Conservation (phyloP, 139 green algal species). For the Chlorella ohadii region DNA sequence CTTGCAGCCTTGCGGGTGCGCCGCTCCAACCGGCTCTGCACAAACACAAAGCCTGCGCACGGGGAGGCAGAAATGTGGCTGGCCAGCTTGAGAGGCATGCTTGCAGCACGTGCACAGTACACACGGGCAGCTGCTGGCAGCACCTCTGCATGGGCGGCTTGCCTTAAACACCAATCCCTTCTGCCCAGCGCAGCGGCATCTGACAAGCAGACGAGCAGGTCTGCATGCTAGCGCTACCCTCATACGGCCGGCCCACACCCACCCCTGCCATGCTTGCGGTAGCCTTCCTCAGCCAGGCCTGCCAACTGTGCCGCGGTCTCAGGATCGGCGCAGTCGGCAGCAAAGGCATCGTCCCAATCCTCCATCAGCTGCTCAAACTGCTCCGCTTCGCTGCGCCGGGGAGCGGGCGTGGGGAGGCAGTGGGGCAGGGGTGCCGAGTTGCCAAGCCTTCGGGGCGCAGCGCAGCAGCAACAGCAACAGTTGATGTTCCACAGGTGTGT, state of each 20-base stretch:
- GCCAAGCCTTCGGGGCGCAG: too few relatives aligned
- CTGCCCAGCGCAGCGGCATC: too few relatives aligned
- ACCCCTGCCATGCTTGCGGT: constrained; percentile 23
- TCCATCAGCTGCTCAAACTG: constrained; percentile 30
- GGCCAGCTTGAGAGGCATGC: not conserved
- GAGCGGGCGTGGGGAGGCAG: not conserved
- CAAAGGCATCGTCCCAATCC: constrained; percentile 29
- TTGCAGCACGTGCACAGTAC: too few relatives aligned
- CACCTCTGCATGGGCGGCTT: too few relatives aligned
- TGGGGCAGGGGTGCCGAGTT: too few relatives aligned
- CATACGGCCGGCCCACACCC: too few relatives aligned
- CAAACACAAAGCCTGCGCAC: constrained; percentile 30
- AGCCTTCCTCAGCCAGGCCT: constrained; percentile 3
- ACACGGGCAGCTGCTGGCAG: not conserved
- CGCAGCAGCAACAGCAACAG: too few relatives aligned
- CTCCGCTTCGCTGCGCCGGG: not conserved
- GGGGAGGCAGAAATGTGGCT: not conserved
- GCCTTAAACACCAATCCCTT: too few relatives aligned
- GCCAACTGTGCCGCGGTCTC: not conserved
- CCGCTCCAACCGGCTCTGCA: constrained; percentile 13
- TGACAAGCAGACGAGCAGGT: too few relatives aligned
- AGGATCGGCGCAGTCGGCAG: not conserved
- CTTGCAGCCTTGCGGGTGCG: not conserved
- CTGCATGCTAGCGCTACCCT: too few relatives aligned
- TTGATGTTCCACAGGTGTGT: too few relatives aligned